Base-by-base conservation (phyloP, 768 basidiomycete genomes). In the Agaricus subrufescens region DNA sequence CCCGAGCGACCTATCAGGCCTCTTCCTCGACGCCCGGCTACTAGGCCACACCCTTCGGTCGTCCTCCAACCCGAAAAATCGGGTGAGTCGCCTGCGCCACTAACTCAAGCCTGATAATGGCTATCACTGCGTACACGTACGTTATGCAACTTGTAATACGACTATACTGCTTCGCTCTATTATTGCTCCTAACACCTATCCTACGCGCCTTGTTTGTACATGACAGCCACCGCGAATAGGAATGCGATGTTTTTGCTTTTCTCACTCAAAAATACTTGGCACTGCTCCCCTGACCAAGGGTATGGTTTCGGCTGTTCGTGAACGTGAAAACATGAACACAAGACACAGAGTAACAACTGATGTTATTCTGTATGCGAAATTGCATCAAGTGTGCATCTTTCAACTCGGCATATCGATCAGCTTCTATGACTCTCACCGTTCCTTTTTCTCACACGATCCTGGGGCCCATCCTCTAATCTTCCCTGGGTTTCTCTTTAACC, bases 1-100 rank as follows among this genome's bases (percentile, higher is more conserved):
- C 73, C 77, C 38, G 61, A 63, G 1, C 71, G 81, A 29, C 69
- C 70, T 31, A 75, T 79, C 55, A 79, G 70, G 58, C 79, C 81
- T 27, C 71, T 82, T 34, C 81, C 80, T 8, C 70, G 67, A 58
- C 75, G 79, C 42, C 58, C 60, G 37, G 47, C 49, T 19, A 56
- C 50, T 49, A 50, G 30, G 48, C 38, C 42, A 49, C 54, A 42
- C 37, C 39, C 55, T 45, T 43, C 50, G 46, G 50, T 56, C 43
- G 40, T 34, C 25, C 38, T 56, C 43, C 43, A 38, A 48, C 48
- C 50, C 40, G 55, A 56, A 25, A 56, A 44, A 49, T 56, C 48
- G 48, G 42, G 50, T 37, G 43, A 44, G 19, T 56, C 31, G 50
- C 30, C 55, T 44, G 37, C 50, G 34, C 34, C 30, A 49, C 54